A percentile compares a stretch with the other conserved stretches of the same genome.
phyloP scores from a whole-genome alignment of 1,284 basidiomycete species.

The Xerocomus cyaneibrunnescens region DNA sequence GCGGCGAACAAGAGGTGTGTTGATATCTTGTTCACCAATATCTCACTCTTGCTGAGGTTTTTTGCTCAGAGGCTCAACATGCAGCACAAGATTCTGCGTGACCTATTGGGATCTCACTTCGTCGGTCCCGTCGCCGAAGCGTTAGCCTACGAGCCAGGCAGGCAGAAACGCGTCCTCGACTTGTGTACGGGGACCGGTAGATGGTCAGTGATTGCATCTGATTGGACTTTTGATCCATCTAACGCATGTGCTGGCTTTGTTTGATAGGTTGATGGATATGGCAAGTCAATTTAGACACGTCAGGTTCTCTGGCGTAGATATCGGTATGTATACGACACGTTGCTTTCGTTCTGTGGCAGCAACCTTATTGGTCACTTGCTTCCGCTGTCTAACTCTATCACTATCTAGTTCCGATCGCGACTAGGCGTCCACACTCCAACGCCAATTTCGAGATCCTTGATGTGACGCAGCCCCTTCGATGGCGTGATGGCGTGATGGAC shows the following conservation, averaged over 20 bases:
- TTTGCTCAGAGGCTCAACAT: slow-evolving; percentile 49
- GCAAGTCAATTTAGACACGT: slow-evolving; percentile 60
- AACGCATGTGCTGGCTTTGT: slow-evolving; percentile 11
- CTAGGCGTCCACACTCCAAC: slow-evolving; percentile 55
- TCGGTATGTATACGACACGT: slow-evolving; percentile 47
- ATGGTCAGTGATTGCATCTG: slow-evolving; percentile 49
- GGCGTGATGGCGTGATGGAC: slow-evolving; percentile 52
- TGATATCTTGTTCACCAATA: neutral
- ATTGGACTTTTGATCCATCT: slow-evolving; percentile 25
- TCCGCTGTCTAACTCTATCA: slow-evolving; percentile 7
- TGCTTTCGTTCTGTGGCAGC: slow-evolving; percentile 6
- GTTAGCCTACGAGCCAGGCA: slow-evolving; percentile 39
- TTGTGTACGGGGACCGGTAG: slow-evolving; percentile 67
- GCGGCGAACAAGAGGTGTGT: slow-evolving; percentile 58
- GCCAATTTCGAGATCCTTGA: slow-evolving; percentile 65
- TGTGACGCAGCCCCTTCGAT: slow-evolving; percentile 50
- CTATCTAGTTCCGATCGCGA: slow-evolving; percentile 61
- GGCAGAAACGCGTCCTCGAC: slow-evolving; percentile 57
- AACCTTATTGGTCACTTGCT: slow-evolving; percentile 10
- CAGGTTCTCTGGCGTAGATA: slow-evolving; percentile 66
- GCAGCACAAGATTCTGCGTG: slow-evolving; percentile 48
- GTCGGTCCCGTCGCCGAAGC: slow-evolving; percentile 56
- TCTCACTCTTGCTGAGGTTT: neutral
- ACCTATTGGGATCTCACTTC: slow-evolving; percentile 51
- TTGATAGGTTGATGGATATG: slow-evolving; percentile 68